These are phyloP conservation scores for Aspergillus pseudotamarii DNA, from an alignment of 2,329 filamentous ascomycete genomes.

Conservation along the genomic window DNA sequence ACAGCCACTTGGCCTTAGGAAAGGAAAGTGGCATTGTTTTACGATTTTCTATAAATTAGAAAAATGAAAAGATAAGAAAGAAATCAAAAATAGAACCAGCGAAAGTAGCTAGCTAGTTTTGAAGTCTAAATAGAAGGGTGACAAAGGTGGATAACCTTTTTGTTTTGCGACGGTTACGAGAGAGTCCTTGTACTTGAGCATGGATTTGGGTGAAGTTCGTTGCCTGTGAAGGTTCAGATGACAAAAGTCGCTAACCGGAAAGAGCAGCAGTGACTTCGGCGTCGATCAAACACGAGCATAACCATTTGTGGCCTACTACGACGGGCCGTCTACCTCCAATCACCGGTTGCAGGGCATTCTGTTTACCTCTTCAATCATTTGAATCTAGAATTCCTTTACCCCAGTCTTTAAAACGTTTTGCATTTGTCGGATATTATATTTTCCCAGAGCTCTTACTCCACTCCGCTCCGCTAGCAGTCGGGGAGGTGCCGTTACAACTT, in stretches of 20 bases:
- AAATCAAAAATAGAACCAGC: background rate
- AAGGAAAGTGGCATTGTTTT: background rate
- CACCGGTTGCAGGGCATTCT: constrained; percentile 9
- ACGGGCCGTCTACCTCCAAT: constrained; percentile 15
- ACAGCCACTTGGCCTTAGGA: background rate
- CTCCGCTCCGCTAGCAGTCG: constrained; percentile 19
- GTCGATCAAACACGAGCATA: constrained; percentile 27
- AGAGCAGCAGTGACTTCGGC: constrained; percentile 29
- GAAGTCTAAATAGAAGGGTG: background rate
- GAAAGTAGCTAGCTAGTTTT: background rate
- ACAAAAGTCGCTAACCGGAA: constrained; percentile 32
- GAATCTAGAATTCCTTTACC: constrained; percentile 7
- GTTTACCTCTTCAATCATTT: constrained; percentile 12
- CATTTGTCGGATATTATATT: constrained; percentile 22
- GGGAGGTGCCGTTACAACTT: constrained; percentile 19
- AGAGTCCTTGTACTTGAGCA: background rate
- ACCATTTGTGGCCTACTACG: constrained; percentile 16
- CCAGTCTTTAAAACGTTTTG: constrained; percentile 11
- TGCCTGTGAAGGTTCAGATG: constrained; percentile 15
- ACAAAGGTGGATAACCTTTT: background rate
- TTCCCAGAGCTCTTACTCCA: constrained; percentile 9
- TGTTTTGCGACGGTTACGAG: background rate
- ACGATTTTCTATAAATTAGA: background rate
- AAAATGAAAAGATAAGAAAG: background rate
- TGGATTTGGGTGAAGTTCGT: background rate